Evolutionary conservation across 148 eudicot genomes (phyloP).

Genomic region (Vaccinium corymbosum): DNA sequence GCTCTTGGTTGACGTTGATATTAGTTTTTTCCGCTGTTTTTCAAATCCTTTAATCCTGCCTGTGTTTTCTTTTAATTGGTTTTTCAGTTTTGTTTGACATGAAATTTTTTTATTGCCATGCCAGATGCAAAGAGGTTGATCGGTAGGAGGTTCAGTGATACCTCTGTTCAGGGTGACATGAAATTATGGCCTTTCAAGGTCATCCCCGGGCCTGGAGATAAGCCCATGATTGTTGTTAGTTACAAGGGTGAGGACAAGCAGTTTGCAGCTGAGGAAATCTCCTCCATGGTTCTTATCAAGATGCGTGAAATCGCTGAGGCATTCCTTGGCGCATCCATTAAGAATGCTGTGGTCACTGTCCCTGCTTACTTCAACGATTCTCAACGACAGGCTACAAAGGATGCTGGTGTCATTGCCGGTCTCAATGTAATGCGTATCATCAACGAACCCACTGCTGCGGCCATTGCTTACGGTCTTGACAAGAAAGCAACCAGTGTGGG

Average conservation of each 20-base stretch:
- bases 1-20: neutral
- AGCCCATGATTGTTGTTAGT: conserved; percentile 36
- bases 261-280: conserved; percentile 37
- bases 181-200: conserved; percentile 47
- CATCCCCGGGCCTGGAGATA: conserved; percentile 36
- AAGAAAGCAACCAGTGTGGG: conserved; percentile 36
- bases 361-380: conserved; percentile 39
- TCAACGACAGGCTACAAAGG: conserved; percentile 35
- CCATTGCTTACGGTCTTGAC: conserved; percentile 42
- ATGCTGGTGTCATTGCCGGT: conserved; percentile 31
- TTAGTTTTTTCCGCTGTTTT: neutral
- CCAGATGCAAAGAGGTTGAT: conserved; percentile 46
- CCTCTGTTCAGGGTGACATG: conserved; percentile 40
- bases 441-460: conserved; percentile 42
- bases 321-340: conserved; percentile 28
- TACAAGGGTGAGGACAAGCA: conserved; percentile 44
- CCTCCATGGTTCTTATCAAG: conserved; percentile 34
- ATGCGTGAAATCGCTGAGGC: conserved; percentile 43
- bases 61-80: too few species aligned
- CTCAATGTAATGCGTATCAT: conserved; percentile 34
- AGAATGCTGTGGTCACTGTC: conserved; percentile 41
- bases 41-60: neutral
- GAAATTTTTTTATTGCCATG: neutral
- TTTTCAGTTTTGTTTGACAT: neutral
- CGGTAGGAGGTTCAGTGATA: conserved; percentile 37